These are phyloP conservation scores for Musa itinerans DNA, from an alignment of 176 grass and related monocot species.

Conservation along the genomic window DNA sequence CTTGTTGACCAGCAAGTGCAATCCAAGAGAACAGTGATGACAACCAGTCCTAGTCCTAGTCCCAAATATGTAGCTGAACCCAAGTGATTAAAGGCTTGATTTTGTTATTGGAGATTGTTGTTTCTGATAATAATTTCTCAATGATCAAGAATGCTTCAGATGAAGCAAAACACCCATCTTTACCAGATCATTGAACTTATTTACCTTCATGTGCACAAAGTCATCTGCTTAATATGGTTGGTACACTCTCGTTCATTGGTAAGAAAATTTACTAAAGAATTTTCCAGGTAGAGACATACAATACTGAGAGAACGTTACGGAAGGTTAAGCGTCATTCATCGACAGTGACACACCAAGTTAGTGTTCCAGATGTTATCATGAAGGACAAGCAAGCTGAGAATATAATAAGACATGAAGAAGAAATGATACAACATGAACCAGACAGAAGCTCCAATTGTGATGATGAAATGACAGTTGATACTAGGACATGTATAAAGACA, in stretches of 20 bases:
- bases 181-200: not conserved
- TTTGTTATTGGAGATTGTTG: too few relatives aligned
- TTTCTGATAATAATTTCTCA: too few relatives aligned
- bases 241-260: not conserved
- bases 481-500: constrained; percentile 22
- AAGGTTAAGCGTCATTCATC: constrained; percentile 64
- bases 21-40: too few relatives aligned
- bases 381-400: constrained; percentile 29
- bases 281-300: constrained; percentile 63
- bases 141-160: too few relatives aligned
- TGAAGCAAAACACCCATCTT: too few relatives aligned
- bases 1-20: too few relatives aligned
- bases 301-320: constrained; percentile 48
- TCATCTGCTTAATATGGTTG: constrained; percentile 17
- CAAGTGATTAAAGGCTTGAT: too few relatives aligned
- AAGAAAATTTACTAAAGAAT: not conserved
- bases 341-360: constrained; percentile 24
- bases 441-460: constrained; percentile 37
- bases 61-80: too few relatives aligned
- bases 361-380: constrained; percentile 40
- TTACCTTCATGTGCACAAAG: not conserved
- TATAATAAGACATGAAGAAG: constrained; percentile 14
- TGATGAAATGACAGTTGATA: constrained; percentile 29
- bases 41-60: too few relatives aligned
- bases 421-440: constrained; percentile 20